Evolutionary conservation across 345 rosid genomes (phyloP), one percentile per base, ranked within the genome.

Genomic region (Aurinia saxatilis): DNA sequence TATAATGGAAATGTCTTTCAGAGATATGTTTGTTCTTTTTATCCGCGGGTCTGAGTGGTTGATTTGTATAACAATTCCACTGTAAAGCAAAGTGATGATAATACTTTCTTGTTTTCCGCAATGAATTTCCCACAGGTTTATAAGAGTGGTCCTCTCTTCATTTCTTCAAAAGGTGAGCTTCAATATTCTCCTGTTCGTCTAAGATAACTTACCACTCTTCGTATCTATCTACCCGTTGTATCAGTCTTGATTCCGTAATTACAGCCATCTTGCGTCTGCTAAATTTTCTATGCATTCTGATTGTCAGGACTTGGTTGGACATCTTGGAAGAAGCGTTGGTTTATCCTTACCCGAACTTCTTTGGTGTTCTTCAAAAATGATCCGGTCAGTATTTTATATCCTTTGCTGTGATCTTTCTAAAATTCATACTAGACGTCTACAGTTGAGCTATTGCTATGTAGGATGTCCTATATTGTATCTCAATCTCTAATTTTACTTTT

Each of bases 321-420:
- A 62, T 92, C 96, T 39, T 92, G 98, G 98, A 92, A 92, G 83
- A 92, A 82, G 74, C 95, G 98, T 30, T 92, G 98, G 97, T 92
- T 92, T 68, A 87, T 92, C 72, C 88, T 92, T 57, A 87, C 98
- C 6, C 87, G 95, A 66, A 89, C 87, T 27, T 92, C 98, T 23
- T 77, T 92, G 88, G 98, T 92, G 55, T 92, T 92, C 79, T 89
- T 92, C 63, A 92, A 87, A 77, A 89, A 82, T 74, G 97, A 92
- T 49, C 98, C 97, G 46, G 98, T 92, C 14, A 89, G 98, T 84
- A 67, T 49, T 60, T 39, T 4, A 47, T 23, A 46, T 21, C 31
- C 23, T 57, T 61, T 58, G 16, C 10, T 59, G 44, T 52, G 8
- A 18, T 48, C 40, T 30, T 41, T 53, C 14, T 52, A 23, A 6